Evolutionary conservation across 1,139 yeast species (phyloP), one percentile per base, ranked within the genome.

Genomic region (Blastobotrys indianensis): DNA sequence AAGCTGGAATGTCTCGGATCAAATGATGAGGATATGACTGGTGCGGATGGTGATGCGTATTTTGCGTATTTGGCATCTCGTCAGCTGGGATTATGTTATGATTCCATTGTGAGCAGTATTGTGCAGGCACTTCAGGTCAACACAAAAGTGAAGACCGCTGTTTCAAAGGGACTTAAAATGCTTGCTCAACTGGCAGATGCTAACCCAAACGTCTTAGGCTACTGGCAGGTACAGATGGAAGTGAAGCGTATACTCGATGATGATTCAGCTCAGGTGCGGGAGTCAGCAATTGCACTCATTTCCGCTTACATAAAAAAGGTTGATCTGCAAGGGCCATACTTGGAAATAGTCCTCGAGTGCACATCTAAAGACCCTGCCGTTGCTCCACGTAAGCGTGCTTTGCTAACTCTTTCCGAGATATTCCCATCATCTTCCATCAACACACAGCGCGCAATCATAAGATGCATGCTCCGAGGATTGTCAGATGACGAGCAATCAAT

Each of bases 401-500:
- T 44, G 6, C 16, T 31, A n/a, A 15, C 33, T n/a, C 40, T 34
- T 9, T 32, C 23, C 23, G 41, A 34, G 37, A 34, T 4, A 23
- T 34, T 13, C 17, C 17, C 28, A 13, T 34, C 12, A 34, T 23
- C 37, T 2, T 17, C 37, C 3, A 11, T 15, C 37, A 23, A 11
- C 4, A 25, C 17, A 3, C 20, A 17, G 37, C 15, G 36, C 12
- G 25, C 9, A 10, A 40, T 46, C 11, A n/a, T 46, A 2, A 23
- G 37, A 11, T 46, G 47, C 23, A 32, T 46, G 29, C 29, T 46
- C 34, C 16, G 33, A 20, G 39, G 47, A 11, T 31, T 44, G 28
- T 37, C 43, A 12, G 49, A 46, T 13, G 49, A 46, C 5, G 49
- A 46, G 34, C 42, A 39, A 9, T 39, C 39, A 6, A 43, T 46